Evolutionary conservation across 768 basidiomycete genomes (phyloP).

Genomic region (Suillus brevipes): DNA sequence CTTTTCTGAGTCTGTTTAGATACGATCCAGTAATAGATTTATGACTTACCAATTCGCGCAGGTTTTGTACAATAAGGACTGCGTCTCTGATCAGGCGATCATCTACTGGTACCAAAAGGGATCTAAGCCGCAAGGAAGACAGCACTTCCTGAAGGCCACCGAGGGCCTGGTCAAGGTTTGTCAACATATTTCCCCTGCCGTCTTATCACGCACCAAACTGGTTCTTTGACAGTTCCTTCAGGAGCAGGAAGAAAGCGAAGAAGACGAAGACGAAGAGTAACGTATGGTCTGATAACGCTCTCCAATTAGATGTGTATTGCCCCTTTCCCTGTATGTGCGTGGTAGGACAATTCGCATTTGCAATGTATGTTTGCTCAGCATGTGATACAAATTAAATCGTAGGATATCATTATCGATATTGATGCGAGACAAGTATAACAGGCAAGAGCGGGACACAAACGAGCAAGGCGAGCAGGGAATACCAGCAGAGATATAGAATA

Average conservation of each 20-base stretch:
- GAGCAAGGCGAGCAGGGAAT: not conserved
- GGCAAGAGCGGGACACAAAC: conserved; percentile 1
- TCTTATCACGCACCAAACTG: conserved; percentile 8
- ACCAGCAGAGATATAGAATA: not conserved
- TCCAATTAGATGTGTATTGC: not conserved
- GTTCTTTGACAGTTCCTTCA: conserved; percentile 77
- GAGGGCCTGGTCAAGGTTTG: conserved; percentile 86
- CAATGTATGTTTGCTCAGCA: conserved; percentile 8
- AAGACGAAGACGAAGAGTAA: conserved; percentile 51
- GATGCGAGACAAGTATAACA: not conserved
- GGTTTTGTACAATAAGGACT: conserved; percentile 96
- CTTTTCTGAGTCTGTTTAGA: not conserved
- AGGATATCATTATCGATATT: conserved; percentile 3
- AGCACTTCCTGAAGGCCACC: conserved; percentile 90
- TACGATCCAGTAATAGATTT: not conserved
- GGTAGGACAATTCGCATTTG: conserved; percentile 1
- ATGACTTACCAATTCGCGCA: conserved; percentile 33
- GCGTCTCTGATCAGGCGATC: conserved; percentile 93
- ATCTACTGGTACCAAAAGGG: conserved; percentile 99
- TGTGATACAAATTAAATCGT: not conserved
- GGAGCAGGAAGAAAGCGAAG: conserved; percentile 79
- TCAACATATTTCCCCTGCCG: conserved; percentile 9
- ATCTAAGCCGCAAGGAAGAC: conserved; percentile 90
- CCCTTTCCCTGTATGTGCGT: not conserved
- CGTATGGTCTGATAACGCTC: not conserved